phyloP scores from a whole-genome alignment of 2,329 filamentous ascomycete genomes.

The Metarhizium guizhouense region DNA sequence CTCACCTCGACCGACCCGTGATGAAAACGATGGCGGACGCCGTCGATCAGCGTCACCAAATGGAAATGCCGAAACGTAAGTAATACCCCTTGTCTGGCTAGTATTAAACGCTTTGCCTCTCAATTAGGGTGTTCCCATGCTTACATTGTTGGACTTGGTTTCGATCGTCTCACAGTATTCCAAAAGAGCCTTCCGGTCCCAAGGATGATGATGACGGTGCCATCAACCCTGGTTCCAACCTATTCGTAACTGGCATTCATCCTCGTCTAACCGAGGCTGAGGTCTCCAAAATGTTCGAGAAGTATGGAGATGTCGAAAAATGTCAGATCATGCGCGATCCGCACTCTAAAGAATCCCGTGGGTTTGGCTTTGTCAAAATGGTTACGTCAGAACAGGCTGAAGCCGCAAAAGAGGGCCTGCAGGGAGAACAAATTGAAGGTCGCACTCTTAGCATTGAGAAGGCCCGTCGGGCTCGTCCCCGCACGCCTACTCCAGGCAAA shows the following conservation, averaged over 20 bases:
- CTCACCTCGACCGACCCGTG: conserved; percentile 51
- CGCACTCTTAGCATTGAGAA: conserved; percentile 98
- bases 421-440: conserved; percentile 91
- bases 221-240: conserved; percentile 89
- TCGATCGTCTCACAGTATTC: conserved; percentile 22
- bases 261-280: conserved; percentile 84
- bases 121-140: conserved; percentile 1
- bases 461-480: conserved; percentile 86
- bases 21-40: conserved; percentile 49
- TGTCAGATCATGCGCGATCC: conserved; percentile 99
- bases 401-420: conserved; percentile 89
- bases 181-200: conserved; percentile 44
- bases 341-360: conserved; percentile 95
- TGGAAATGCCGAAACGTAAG: conserved; percentile 31
- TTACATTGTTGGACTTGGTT: conserved; percentile 3
- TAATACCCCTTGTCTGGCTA: not conserved
- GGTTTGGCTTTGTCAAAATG: conserved; percentile 99
- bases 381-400: conserved; percentile 89
- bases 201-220: conserved; percentile 66
- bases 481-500: conserved; percentile 95
- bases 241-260: conserved; percentile 97
- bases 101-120: not conserved
- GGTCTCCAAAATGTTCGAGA: conserved; percentile 92
- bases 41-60: conserved; percentile 56
- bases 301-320: conserved; percentile 97